Evolutionary conservation across 129 eudicot genomes (phyloP).

Genomic region (Lactuca sativa): DNA sequence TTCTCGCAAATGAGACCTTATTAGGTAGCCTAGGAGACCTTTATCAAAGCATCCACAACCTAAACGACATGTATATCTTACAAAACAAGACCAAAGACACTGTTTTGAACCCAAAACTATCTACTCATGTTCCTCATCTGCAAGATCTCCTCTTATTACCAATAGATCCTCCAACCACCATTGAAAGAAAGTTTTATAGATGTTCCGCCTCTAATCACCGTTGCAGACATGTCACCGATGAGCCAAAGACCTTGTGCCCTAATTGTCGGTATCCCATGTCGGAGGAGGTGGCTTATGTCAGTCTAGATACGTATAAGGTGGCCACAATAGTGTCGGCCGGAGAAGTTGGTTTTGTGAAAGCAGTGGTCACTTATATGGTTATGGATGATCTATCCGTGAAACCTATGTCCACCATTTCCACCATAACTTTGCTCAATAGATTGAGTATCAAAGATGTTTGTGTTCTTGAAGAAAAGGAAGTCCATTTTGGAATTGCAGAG

Average conservation of each 20-base stretch:
- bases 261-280: not conserved
- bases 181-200: constrained; percentile 12
- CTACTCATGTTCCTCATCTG: not conserved
- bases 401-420: constrained; percentile 41
- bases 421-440: constrained; percentile 33
- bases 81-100: constrained; percentile 33
- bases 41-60: constrained; percentile 38
- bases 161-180: constrained; percentile 19
- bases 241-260: constrained; percentile 23
- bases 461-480: constrained; percentile 39
- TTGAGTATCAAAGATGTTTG: constrained; percentile 33
- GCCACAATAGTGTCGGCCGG: not conserved
- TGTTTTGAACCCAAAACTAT: constrained; percentile 29
- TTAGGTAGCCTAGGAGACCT: constrained; percentile 31
- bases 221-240: constrained; percentile 21
- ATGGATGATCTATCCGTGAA: constrained; percentile 38
- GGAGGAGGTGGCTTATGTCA: not conserved
- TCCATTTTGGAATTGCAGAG: constrained; percentile 35
- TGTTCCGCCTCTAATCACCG: not conserved
- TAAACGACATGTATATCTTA: constrained; percentile 30
- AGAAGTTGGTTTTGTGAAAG: constrained; percentile 44
- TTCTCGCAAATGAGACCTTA: constrained; percentile 30
- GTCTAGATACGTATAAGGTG: constrained; percentile 16
- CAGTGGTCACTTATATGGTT: constrained; percentile 44
- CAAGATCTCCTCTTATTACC: constrained; percentile 31